phyloP scores from a whole-genome alignment of 805 yeast species.

The Yarrowia divulgata region DNA sequence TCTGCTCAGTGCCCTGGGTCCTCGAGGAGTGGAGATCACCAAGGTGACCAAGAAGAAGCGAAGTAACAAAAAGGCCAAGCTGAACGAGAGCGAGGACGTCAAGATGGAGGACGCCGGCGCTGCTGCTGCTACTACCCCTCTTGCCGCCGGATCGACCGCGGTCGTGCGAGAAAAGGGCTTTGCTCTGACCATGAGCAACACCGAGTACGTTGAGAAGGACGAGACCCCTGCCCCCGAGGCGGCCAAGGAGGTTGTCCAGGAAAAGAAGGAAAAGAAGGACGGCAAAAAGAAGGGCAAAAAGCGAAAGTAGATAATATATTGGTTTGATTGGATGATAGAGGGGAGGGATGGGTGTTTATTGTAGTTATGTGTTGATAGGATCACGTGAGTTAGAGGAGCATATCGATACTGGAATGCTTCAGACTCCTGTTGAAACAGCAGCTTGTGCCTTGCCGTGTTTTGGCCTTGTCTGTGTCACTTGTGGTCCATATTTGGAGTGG shows the following conservation, averaged over 20 bases:
- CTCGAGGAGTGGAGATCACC: conserved; percentile 46
- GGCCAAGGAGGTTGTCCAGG: conserved; percentile 19
- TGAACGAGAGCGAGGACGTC: conserved; percentile 15
- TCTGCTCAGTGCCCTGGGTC: conserved; percentile 72
- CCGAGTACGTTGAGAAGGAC: conserved; percentile 37
- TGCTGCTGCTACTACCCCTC: neutral
- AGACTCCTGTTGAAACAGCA: no score
- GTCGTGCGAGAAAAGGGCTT: conserved; percentile 36
- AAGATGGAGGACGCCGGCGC: conserved; percentile 8
- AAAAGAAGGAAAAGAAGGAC: conserved; percentile 25
- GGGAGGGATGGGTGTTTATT: no score
- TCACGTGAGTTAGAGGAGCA: neutral
- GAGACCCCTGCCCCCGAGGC: conserved; percentile 27
- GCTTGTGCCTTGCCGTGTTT: no score
- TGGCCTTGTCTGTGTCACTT: no score
- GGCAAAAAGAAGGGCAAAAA: conserved; percentile 38
- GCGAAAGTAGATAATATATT: conserved; percentile 32
- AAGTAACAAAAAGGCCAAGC: conserved; percentile 21
- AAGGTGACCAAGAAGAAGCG: conserved; percentile 31
- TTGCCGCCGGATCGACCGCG: neutral
- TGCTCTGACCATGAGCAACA: conserved; percentile 38
- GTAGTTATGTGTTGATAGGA: no score
- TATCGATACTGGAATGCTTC: no score
- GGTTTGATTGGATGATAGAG: neutral
- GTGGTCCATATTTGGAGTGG: no score